Evolutionary conservation across 2,329 filamentous ascomycete species (phyloP).

Genomic region (Pseudogymnoascus sp.): DNA sequence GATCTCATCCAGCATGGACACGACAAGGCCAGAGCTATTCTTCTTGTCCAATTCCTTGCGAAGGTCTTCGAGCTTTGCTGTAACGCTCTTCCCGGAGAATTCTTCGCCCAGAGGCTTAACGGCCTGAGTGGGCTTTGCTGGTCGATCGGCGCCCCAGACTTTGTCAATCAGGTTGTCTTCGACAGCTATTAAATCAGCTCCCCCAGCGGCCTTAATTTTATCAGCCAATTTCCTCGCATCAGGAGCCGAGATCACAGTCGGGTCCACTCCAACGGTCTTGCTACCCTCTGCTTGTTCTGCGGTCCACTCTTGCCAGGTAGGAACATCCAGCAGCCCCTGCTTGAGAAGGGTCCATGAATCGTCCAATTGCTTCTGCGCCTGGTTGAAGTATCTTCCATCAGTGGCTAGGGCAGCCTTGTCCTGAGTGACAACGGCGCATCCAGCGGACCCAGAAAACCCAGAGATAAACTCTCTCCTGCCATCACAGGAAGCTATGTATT

Average conservation of each 20-base stretch:
- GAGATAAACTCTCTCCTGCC: conserved; percentile 83
- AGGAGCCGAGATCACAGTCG: conserved; percentile 69
- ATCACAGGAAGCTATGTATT: conserved; percentile 97
- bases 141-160: conserved; percentile 73
- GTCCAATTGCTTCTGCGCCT: conserved; percentile 85
- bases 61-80: conserved; percentile 74
- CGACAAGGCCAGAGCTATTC: conserved; percentile 75
- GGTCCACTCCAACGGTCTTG: conserved; percentile 85
- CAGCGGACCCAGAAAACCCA: conserved; percentile 90
- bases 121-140: conserved; percentile 64
- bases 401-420: conserved; percentile 86
- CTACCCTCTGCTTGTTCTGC: conserved; percentile 78
- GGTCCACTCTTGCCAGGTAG: conserved; percentile 95
- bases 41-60: conserved; percentile 89
- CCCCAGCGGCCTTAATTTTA: conserved; percentile 79
- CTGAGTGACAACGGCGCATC: conserved; percentile 78
- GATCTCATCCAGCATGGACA: conserved; percentile 93
- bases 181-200: conserved; percentile 65
- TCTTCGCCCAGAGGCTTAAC: conserved; percentile 63
- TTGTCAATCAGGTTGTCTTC: conserved; percentile 79
- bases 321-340: conserved; percentile 85
- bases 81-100: conserved; percentile 73
- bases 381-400: conserved; percentile 96
- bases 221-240: conserved; percentile 70
- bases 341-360: conserved; percentile 86